Evolutionary conservation across 345 rosid genomes (phyloP), one percentile per base, ranked within the genome.

Genomic region (Aurinia saxatilis): DNA sequence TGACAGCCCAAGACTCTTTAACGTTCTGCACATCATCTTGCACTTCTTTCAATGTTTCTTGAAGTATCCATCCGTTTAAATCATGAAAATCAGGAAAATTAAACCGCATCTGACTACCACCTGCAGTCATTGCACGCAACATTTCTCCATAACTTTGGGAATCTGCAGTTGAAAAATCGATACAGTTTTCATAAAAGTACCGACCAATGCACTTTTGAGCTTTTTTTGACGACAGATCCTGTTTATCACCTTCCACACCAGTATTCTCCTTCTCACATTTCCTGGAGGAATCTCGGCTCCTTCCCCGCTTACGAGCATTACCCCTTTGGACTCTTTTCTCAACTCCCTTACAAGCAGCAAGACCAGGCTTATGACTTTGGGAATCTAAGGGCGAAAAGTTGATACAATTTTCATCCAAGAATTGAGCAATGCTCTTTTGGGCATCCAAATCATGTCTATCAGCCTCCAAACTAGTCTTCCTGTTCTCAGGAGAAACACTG

Each of bases 1-100:
- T 78, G 25, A 52, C 49, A 31, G 33, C 63, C 86, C 86, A 84
- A 3, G 86, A 81, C 19, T 74, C 50, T 60, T 66, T 74, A 30
- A 80, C 65, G 11, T 49, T 66, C 30, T 68, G 59, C 49, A 74
- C 70, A 57, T 73, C 48, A 21, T 71, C 63, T 53, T 37, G 66
- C 67, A 74, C 59, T 45, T 79, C 78, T 36, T 55, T 63, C 65
- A 74, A 52, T 53, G 57, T 54, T 37, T 72, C 71, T 38, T 31
- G 46, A 63, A 67, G 74, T 59, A 80, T 57, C 77, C 77, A 68
- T 11, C 80, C 40, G 67, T 67, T 76, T 36, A 76, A 10, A 21
- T 76, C 71, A 29, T 67, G 54, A 31, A 27, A 12, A 63, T 64
- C 45, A 10, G 79, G 79, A 35, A 69, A 69, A 54, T 33, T 57